Evolutionary conservation across 2,329 filamentous ascomycete species (phyloP).

Genomic region (Zymoseptoria brevis): DNA sequence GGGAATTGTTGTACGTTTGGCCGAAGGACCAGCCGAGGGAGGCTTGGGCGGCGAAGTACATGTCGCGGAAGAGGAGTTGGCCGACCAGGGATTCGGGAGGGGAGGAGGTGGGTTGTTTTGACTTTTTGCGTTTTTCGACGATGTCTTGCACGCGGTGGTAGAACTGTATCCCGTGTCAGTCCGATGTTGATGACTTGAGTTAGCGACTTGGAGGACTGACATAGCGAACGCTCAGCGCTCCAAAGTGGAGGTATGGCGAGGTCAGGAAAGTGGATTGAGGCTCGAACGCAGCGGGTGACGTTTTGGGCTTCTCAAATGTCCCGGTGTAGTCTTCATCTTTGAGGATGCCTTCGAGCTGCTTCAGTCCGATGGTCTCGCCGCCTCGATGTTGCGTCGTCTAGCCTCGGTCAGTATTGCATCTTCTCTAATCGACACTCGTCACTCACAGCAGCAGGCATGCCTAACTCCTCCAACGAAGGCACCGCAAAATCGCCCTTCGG

Average conservation of each 20-base stretch:
- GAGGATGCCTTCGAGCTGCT: constrained; percentile 51
- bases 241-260: constrained; percentile 68
- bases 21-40: constrained; percentile 55
- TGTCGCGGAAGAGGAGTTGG: constrained; percentile 69
- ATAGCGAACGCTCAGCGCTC: constrained; percentile 59
- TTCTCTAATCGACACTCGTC: background rate
- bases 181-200: background rate
- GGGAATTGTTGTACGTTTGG: constrained; percentile 57
- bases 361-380: constrained; percentile 59
- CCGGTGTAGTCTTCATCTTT: constrained; percentile 58
- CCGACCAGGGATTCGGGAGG: constrained; percentile 64
- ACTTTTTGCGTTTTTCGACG: constrained; percentile 49
- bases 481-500: constrained; percentile 61
- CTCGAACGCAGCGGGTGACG: constrained; percentile 64
- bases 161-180: constrained; percentile 34
- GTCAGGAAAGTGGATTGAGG: constrained; percentile 67
- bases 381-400: constrained; percentile 59
- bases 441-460: constrained; percentile 47
- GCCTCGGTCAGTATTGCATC: background rate
- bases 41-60: constrained; percentile 75
- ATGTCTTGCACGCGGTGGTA: constrained; percentile 64
- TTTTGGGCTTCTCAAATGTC: constrained; percentile 68
- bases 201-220: background rate
- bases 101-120: constrained; percentile 42
- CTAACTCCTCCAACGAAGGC: constrained; percentile 64